Evolutionary conservation across 345 rosid species (phyloP).

Genomic region (Salix dunnii): DNA sequence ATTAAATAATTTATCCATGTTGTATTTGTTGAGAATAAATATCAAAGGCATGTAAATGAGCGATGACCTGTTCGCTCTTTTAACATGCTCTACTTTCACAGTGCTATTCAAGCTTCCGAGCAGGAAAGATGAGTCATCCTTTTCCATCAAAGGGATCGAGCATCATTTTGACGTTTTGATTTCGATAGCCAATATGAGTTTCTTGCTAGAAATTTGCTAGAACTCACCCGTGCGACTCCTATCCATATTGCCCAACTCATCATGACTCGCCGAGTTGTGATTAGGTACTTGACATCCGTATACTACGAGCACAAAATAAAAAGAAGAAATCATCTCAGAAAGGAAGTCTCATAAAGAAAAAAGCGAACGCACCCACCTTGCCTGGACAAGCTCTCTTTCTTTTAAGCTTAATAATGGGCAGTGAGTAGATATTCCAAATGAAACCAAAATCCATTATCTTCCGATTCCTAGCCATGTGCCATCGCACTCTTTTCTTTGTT

Average conservation of each 20-base stretch:
- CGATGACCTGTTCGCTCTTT: too few relatives aligned
- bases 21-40: too few relatives aligned
- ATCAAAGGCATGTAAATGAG: too few relatives aligned
- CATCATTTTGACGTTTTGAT: too few relatives aligned
- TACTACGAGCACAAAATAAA: neutral
- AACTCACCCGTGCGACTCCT: neutral
- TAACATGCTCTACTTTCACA: too few relatives aligned
- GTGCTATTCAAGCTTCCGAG: too few relatives aligned
- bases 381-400: neutral
- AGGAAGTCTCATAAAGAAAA: neutral
- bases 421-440: slow-evolving; percentile 10
- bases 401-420: neutral
- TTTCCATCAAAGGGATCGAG: too few relatives aligned
- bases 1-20: too few relatives aligned
- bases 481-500: slow-evolving; percentile 9
- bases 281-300: neutral
- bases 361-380: neutral
- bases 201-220: neutral
- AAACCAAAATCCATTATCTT: neutral
- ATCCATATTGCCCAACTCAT: neutral
- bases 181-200: neutral
- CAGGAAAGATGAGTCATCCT: too few relatives aligned
- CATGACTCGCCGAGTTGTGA: neutral
- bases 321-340: neutral
- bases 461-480: slow-evolving; percentile 12